phyloP scores from a whole-genome alignment of 208 protist genomes.

The Kentomonas sorsogonicus region DNA sequence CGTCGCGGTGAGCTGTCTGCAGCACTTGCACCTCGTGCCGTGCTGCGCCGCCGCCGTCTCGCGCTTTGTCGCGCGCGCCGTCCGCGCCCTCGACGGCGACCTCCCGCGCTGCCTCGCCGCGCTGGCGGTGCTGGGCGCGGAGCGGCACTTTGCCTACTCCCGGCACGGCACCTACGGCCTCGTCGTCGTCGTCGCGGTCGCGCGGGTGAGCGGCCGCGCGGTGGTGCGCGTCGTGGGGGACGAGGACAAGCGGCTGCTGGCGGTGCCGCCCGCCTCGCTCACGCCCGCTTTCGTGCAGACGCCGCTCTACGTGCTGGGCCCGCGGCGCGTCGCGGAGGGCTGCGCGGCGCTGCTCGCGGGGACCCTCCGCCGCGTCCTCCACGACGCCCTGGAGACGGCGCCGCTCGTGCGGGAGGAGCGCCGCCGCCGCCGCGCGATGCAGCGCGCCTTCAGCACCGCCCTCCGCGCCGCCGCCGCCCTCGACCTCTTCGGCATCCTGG shows the following conservation, averaged over 20 bases:
- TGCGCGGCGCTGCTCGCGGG: conserved; percentile 49
- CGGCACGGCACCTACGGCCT: conserved; percentile 80
- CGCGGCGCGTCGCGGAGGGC: conserved; percentile 33
- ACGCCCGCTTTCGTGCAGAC: conserved; percentile 81
- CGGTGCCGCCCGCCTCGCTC: conserved; percentile 44
- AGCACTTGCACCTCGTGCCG: conserved; percentile 71
- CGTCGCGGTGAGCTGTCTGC: conserved; percentile 57
- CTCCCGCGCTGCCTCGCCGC: conserved; percentile 73
- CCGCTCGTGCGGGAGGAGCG: conserved; percentile 64
- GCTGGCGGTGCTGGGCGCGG: conserved; percentile 72
- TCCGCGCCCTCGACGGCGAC: conserved; percentile 47
- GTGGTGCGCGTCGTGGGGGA: conserved; percentile 73
- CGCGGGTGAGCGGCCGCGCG: conserved; percentile 54
- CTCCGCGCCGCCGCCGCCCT: conserved; percentile 31
- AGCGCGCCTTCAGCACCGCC: conserved; percentile 30
- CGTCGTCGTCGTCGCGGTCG: conserved; percentile 71
- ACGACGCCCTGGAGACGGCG: conserved; percentile 52
- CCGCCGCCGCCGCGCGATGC: conserved; percentile 38
- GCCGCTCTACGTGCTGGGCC: conserved; percentile 49
- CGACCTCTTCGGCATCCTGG: conserved; percentile 39
- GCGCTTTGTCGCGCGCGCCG: conserved; percentile 58
- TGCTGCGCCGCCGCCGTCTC: conserved; percentile 58
- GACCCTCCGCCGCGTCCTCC: conserved; percentile 51
- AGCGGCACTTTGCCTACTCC: conserved; percentile 76
- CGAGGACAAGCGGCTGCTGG: conserved; percentile 62